A percentile compares a stretch with the other conserved stretches of the same genome.
Evolutionary conservation across 306 rosid species (phyloP).

Genomic region (Alnus rubra): DNA sequence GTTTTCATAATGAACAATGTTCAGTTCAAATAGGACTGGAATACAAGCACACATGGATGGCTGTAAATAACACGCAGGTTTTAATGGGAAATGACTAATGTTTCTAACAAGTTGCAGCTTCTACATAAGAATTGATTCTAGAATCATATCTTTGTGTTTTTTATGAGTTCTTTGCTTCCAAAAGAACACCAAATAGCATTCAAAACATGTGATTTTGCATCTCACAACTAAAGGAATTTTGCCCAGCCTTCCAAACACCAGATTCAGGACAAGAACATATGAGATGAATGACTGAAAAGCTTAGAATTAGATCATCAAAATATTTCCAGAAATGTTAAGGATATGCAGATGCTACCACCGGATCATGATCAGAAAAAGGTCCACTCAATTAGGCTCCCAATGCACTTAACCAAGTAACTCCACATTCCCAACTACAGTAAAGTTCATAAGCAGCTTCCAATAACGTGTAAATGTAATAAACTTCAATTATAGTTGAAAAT

Average conservation of each 20-base stretch:
- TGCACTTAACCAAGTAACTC: slow-evolving; percentile 3
- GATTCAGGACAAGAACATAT: neutral
- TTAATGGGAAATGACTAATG: neutral
- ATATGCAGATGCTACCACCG: slow-evolving; percentile 7
- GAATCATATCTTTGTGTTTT: neutral
- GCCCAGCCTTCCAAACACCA: neutral
- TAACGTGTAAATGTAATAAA: neutral
- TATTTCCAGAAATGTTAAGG: neutral
- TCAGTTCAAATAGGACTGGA: neutral
- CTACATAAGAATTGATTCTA: neutral
- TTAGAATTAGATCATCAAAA: neutral
- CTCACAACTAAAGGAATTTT: neutral
- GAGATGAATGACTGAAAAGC: neutral
- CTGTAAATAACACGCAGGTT: neutral
- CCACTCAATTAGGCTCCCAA: neutral
- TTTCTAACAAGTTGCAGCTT: neutral
- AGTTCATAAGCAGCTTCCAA: neutral
- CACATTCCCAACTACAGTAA: neutral
- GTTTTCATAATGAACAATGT: slow-evolving; percentile 1
- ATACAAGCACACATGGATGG: neutral
- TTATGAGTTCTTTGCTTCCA: no score
- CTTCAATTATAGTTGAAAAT: neutral
- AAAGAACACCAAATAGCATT: neutral
- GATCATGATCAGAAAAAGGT: neutral
- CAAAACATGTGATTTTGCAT: neutral